These are phyloP conservation scores for Trametes cingulata DNA, from an alignment of 768 basidiomycete genomes.

Conservation along the genomic window DNA sequence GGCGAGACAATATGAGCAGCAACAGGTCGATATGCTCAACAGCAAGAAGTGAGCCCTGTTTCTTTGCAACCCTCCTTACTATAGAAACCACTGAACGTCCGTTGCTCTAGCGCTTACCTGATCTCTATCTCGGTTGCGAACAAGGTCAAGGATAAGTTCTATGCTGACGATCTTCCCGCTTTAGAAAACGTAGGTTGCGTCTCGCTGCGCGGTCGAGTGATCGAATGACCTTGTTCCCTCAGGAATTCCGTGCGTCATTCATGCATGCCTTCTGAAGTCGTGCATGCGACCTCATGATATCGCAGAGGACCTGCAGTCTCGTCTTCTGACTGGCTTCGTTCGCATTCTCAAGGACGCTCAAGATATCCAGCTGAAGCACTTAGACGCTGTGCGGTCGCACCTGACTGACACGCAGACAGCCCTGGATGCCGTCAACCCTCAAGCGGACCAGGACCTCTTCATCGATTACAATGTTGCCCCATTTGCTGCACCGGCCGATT, in stretches of 20 bases:
- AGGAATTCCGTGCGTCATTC: slow-evolving; percentile 68
- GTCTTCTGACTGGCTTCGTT: slow-evolving; percentile 56
- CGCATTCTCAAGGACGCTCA: slow-evolving; percentile 61
- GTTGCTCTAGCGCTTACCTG: slow-evolving; percentile 56
- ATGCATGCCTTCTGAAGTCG: not conserved
- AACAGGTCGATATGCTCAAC: slow-evolving; percentile 74
- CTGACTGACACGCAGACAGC: slow-evolving; percentile 47
- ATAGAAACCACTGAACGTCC: not conserved
- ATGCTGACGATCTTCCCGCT: slow-evolving; percentile 62
- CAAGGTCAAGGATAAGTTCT: slow-evolving; percentile 67
- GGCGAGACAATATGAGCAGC: slow-evolving; percentile 74
- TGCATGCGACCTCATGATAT: not conserved
- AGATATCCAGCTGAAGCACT: slow-evolving; percentile 55
- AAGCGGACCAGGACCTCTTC: slow-evolving; percentile 69
- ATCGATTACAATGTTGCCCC: slow-evolving; percentile 68
- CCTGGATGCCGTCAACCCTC: slow-evolving; percentile 53
- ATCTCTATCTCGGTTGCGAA: slow-evolving; percentile 74
- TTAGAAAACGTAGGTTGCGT: slow-evolving; percentile 65
- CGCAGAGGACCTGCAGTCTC: slow-evolving; percentile 69
- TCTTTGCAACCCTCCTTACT: too few species aligned
- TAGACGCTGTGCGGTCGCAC: slow-evolving; percentile 57
- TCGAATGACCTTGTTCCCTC: slow-evolving; percentile 14
- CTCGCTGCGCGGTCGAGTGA: too few species aligned
- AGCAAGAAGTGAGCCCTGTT: slow-evolving; percentile 66
- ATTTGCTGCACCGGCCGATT: slow-evolving; percentile 65